Percentiles rank a stretch among this genome's conserved stretches.
phyloP scores from a whole-genome alignment of 352 stramenopile genomes.

The Ochromonadaceae sp. region DNA sequence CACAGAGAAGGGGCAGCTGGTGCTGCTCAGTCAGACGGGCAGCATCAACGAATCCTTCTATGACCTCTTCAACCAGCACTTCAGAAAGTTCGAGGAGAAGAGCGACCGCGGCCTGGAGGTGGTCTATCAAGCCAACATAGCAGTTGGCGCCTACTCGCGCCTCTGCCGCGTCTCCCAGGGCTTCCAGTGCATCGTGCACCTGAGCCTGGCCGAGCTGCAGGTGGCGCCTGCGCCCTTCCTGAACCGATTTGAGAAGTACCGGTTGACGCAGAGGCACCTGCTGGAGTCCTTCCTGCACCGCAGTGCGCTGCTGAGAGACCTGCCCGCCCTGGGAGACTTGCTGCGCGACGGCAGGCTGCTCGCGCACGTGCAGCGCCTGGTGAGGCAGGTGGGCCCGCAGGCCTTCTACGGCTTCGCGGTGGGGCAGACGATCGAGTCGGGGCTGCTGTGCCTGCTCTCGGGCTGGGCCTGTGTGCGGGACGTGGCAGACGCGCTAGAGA shows the following conservation, averaged over 20 bases:
- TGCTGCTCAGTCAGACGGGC: constrained; percentile 30
- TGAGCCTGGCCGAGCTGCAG: constrained; percentile 28
- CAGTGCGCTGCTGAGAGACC: not conserved
- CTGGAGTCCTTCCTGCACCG: constrained; percentile 22
- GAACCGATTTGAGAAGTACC: constrained; percentile 38
- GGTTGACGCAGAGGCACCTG: constrained; percentile 27
- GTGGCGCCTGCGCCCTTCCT: constrained; percentile 31
- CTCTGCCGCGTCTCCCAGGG: constrained; percentile 27
- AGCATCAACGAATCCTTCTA: constrained; percentile 35
- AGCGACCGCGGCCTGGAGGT: constrained; percentile 10
- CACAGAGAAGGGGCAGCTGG: constrained; percentile 28
- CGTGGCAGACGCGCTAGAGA: too few relatives aligned
- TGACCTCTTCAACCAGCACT: constrained; percentile 39
- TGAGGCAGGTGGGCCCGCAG: constrained; percentile 16
- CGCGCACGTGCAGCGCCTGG: constrained; percentile 18
- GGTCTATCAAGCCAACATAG: constrained; percentile 35
- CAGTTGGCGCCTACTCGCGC: constrained; percentile 32
- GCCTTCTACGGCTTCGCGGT: constrained; percentile 30
- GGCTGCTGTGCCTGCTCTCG: constrained; percentile 27
- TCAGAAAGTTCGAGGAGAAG: constrained; percentile 25
- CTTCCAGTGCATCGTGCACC: constrained; percentile 35
- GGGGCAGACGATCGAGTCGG: constrained; percentile 33
- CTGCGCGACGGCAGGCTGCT: constrained; percentile 12
- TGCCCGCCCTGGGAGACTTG: constrained; percentile 19
- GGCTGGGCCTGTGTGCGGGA: too few relatives aligned